Evolutionary conservation across 1,284 basidiomycete genomes (phyloP).

Genomic region (Ceraceosorus guamensis): DNA sequence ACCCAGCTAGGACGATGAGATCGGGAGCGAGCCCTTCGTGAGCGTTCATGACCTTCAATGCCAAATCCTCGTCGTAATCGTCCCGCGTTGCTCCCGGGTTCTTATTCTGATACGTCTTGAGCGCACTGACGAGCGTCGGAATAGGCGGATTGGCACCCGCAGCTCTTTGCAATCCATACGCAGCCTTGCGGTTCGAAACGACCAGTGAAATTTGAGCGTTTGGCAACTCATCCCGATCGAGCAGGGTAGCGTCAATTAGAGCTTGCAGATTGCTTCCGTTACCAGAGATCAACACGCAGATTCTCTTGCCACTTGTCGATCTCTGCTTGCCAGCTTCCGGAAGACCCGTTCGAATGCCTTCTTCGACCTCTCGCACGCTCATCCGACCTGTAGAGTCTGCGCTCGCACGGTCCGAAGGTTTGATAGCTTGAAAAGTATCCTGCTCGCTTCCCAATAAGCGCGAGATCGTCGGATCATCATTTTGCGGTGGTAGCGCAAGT

Average conservation of each 20-base stretch:
- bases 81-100: constrained; percentile 63
- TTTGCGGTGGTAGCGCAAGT: too few species aligned
- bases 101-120: constrained; percentile 74
- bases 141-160: constrained; percentile 62
- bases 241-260: constrained; percentile 75
- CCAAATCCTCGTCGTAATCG: constrained; percentile 80
- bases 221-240: constrained; percentile 53
- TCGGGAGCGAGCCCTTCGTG: constrained; percentile 57
- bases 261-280: constrained; percentile 82
- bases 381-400: not conserved
- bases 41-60: constrained; percentile 59
- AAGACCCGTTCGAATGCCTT: not conserved
- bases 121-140: constrained; percentile 71
- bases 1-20: constrained; percentile 84
- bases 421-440: not conserved
- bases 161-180: constrained; percentile 79
- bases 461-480: not conserved
- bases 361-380: not conserved
- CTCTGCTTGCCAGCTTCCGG: not conserved
- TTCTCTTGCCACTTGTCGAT: constrained; percentile 4
- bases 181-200: constrained; percentile 83
- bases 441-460: constrained; percentile 8
- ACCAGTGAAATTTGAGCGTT: constrained; percentile 69
- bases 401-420: not conserved
- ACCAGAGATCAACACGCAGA: constrained; percentile 43